Evolutionary conservation across 805 yeast genomes (phyloP), one percentile per base, ranked within the genome.

Genomic region (Hagleromyces aurorensis): DNA sequence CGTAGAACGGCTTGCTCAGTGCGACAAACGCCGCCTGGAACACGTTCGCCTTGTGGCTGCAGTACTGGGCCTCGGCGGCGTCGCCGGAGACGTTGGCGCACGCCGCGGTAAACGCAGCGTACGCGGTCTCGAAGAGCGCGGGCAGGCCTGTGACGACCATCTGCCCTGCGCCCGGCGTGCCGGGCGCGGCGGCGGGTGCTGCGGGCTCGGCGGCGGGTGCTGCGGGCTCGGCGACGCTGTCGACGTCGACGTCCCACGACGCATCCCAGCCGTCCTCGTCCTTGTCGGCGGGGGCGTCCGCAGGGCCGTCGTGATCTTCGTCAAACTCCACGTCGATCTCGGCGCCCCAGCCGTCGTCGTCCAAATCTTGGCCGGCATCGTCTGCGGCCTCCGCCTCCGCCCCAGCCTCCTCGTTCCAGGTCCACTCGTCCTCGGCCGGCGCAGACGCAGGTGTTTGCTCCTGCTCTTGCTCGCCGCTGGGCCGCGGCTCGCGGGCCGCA

Each of bases 21-120:
- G 52, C 53, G 33, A 52, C 38, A 20, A 47, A 45, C 3, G 48
- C 23, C 1, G 59, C 50, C 25, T 52, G 56, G 16, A 55, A 30
- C 5, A 54, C 30, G 25, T 48, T 52, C 4, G 40, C 34, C 34
- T 54, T 55, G 32, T 52, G 46, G 7, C 35, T 38, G 14, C 27
- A 40, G 22, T 40, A 42, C 10, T 41, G 32, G n/a, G n/a, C n/a
- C n/a, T n/a, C n/a, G n/a, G n/a, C n/a, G n/a, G n/a, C n/a, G n/a
- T n/a, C n/a, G n/a, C n/a, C n/a, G n/a, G n/a, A n/a, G n/a, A n/a
- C n/a, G n/a, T n/a, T n/a, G n/a, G n/a, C n/a, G n/a, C n/a, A n/a
- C n/a, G n/a, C n/a, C n/a, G n/a, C n/a, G n/a, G n/a, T 19, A 19
- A 19, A 8, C 8, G 10, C 21, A 19, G 8, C 8, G 21, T 8